Evolutionary conservation across 2,329 filamentous ascomycete species (phyloP).

Genomic region (Botrytis fabae): DNA sequence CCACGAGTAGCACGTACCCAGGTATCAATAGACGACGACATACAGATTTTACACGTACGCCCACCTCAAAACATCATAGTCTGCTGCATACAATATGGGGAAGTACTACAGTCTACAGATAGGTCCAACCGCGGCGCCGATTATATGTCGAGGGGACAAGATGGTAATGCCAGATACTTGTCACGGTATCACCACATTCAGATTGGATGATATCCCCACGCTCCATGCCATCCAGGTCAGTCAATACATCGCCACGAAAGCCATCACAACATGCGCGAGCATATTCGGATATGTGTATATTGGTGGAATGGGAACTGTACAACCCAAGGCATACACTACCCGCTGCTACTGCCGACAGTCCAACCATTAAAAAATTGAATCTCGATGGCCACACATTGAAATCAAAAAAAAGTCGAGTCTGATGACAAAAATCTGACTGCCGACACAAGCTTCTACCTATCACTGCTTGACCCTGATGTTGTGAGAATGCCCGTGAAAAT

Average conservation of each 20-base stretch:
- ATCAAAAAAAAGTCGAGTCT: background rate
- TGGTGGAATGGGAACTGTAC: background rate
- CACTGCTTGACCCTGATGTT: background rate
- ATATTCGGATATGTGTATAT: background rate
- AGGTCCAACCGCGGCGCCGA: background rate
- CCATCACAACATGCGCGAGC: background rate
- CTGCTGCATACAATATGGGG: background rate
- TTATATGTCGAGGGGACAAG: background rate
- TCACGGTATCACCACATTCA: slow-evolving; percentile 1
- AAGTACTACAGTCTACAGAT: background rate
- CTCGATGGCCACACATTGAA: background rate
- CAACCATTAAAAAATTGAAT: background rate
- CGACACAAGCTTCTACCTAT: background rate
- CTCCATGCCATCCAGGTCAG: background rate
- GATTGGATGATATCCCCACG: background rate
- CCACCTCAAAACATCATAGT: background rate
- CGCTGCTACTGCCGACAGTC: background rate
- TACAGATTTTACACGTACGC: background rate
- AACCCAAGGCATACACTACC: background rate
- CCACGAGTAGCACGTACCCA: background rate
- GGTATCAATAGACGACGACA: slow-evolving; percentile 1
- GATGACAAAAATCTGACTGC: background rate
- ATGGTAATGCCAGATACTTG: background rate
- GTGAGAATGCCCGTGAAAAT: background rate
- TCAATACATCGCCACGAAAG: background rate